Base-by-base conservation (phyloP, 2,329 filamentous ascomycete species). In the Hymenoscyphus salicellus region DNA sequence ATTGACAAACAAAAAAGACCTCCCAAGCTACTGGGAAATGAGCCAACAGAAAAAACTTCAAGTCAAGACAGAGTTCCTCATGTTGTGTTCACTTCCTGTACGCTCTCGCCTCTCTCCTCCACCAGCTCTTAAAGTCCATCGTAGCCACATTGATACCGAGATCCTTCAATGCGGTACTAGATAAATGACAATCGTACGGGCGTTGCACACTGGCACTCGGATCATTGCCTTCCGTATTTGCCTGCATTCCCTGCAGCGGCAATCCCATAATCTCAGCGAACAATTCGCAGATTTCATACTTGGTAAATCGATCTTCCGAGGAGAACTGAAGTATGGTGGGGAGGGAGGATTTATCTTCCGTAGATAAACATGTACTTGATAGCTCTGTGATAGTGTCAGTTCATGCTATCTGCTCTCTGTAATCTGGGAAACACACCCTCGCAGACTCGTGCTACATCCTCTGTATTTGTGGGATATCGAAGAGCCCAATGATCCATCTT, bases 121-220 rank as follows among this genome's bases (percentile, higher is more conserved):
- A 97, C 93, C 93, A 97, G 17, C 82, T 87, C 56, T 80, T 80
- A 75, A 97, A 97, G 71, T 93, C 85, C 72, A 88, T 84, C 0
- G 91, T 92, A 56, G 84, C 80, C 63, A 94, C 86, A 73, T 90
- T 84, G 68, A 97, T 90, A 0, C 86, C 91, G 66, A 96, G 75
- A 16, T 91, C 86, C 75, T 85, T 85, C 68, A 97, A 78, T 46
- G 81, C 86, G 77, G 84, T 85, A 8, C 90, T 97, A 72, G 91
- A 93, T 56, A 97, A 80, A 77, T 97, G 92, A 71, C 90, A 94
- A 78, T 97, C 92, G 74, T 91, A 97, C 14, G 93, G 93, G 68
- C 93, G 83, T 78, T 93, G 86, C 0, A 93, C 90, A 26, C 83
- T 82, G 55, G 89, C 86, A 66, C 86, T 87, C 5, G 88, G 86